Evolutionary conservation across 805 yeast species (phyloP).

Genomic region (Myxozyma melibiosi): DNA sequence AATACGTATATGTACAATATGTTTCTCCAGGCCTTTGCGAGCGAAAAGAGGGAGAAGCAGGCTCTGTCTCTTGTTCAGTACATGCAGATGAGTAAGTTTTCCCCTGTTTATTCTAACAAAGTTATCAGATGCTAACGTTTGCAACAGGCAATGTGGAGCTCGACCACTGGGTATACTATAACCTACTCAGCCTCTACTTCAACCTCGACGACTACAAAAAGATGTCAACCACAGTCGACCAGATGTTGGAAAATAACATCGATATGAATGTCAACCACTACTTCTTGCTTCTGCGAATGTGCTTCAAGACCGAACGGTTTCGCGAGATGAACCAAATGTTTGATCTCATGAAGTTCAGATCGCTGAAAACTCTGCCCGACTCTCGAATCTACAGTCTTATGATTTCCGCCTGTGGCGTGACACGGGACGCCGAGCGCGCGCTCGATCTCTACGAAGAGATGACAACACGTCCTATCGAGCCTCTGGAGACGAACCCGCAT

Average conservation of each 20-base stretch:
- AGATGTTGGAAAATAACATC: slow-evolving; percentile 35
- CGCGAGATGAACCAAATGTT: slow-evolving; percentile 71
- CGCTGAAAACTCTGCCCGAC: slow-evolving; percentile 67
- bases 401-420: slow-evolving; percentile 64
- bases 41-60: slow-evolving; percentile 32
- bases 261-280: slow-evolving; percentile 34
- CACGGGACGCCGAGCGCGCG: slow-evolving; percentile 69
- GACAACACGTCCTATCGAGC: slow-evolving; percentile 43
- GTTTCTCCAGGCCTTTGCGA: slow-evolving; percentile 43
- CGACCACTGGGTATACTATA: slow-evolving; percentile 39
- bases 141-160: slow-evolving; percentile 33
- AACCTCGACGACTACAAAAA: slow-evolving; percentile 36
- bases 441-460: slow-evolving; percentile 76
- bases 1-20: slow-evolving; percentile 28
- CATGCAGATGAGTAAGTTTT: slow-evolving; percentile 18
- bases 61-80: slow-evolving; percentile 36
- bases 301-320: slow-evolving; percentile 44
- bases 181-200: slow-evolving; percentile 40
- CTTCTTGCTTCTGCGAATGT: slow-evolving; percentile 17
- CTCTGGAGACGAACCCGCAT: slow-evolving; percentile 47
- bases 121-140: neutral
- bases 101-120: neutral
- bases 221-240: slow-evolving; percentile 33
- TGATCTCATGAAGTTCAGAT: slow-evolving; percentile 81
- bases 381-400: slow-evolving; percentile 68